Conservation (phyloP, 2,329 filamentous ascomycete species). For the Chaetomium sp. region DNA sequence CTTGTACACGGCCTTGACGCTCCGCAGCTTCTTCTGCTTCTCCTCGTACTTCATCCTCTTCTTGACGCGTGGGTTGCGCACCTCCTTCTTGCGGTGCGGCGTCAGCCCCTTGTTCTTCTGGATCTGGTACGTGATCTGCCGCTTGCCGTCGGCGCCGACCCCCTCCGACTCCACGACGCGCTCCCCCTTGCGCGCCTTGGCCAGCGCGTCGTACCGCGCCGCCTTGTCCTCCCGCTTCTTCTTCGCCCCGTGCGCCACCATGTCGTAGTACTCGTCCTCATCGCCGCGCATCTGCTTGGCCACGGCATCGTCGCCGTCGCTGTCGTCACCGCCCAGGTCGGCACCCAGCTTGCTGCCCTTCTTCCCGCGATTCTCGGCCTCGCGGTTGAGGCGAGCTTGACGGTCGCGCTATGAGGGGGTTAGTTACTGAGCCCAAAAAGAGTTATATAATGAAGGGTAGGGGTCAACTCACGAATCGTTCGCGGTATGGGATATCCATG, state of each 20-base stretch:
- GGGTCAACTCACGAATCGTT: conserved; percentile 60
- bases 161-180: conserved; percentile 66
- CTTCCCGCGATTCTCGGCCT: conserved; percentile 81
- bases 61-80: conserved; percentile 93
- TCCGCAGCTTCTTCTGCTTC: conserved; percentile 95
- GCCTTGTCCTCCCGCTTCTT: conserved; percentile 75
- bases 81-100: conserved; percentile 89
- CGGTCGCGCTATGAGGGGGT: conserved; percentile 61
- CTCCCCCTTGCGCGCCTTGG: conserved; percentile 64
- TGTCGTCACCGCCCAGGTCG: conserved; percentile 66
- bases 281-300: conserved; percentile 54
- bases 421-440: neutral
- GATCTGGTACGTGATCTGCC: conserved; percentile 90
- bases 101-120: conserved; percentile 97
- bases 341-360: conserved; percentile 64
- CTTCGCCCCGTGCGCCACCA: conserved; percentile 70
- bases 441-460: too few species aligned
- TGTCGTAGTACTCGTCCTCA: conserved; percentile 83
- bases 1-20: conserved; percentile 82
- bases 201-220: conserved; percentile 57
- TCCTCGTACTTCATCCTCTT: conserved; percentile 95
- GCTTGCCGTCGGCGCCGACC: conserved; percentile 80
- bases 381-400: conserved; percentile 81
- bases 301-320: conserved; percentile 64
- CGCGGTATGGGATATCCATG: conserved; percentile 81